Evolutionary conservation across 179 eudicot genomes (phyloP), one percentile per base, ranked within the genome.

Genomic region (Spinacia oleracea): DNA sequence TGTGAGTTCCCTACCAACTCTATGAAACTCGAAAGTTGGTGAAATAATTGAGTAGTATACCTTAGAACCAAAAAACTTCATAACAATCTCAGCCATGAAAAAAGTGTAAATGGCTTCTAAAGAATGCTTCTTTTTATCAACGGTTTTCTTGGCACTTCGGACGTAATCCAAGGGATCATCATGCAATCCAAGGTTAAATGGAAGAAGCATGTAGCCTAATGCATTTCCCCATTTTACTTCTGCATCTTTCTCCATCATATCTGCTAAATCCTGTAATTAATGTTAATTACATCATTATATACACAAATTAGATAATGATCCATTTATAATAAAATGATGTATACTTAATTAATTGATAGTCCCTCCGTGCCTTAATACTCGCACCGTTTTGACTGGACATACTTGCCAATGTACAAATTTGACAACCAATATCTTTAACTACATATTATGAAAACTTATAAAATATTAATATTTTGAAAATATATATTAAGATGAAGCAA

Each of bases 51-150:
- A n/a, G n/a, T n/a, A n/a, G n/a, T n/a, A n/a, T 46, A 89, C 91
- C 95, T 91, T 87, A 11, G 79, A 43, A 25, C 90, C 88, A n/a
- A 89, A 74, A 27, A 85, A 62, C 80, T 84, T 87, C 76, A 76
- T 74, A 18, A 81, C 74, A 0, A 85, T 6, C 16, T 79, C 76
- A 9, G 81, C 81, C 29, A 85, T 51, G 48, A 65, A 75, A 69
- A 58, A 85, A 10, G 90, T 77, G 80, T 45, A 83, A 3, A 82
- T n/a, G 42, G 90, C 80, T 81, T 90, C 94, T 60, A 89, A 83
- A 0, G 92, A 90, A 72, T 80, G 77, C 75, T 89, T 90, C 86
- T 90, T 90, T 40, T 82, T 64, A 48, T 90, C 89, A 31, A 86
- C 84, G 6, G 77, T 75, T 8, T 83, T 86, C 78, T 90, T 89